Base-by-base conservation (phyloP, 495 filamentous ascomycete species). In the Cetradonia linearis region DNA sequence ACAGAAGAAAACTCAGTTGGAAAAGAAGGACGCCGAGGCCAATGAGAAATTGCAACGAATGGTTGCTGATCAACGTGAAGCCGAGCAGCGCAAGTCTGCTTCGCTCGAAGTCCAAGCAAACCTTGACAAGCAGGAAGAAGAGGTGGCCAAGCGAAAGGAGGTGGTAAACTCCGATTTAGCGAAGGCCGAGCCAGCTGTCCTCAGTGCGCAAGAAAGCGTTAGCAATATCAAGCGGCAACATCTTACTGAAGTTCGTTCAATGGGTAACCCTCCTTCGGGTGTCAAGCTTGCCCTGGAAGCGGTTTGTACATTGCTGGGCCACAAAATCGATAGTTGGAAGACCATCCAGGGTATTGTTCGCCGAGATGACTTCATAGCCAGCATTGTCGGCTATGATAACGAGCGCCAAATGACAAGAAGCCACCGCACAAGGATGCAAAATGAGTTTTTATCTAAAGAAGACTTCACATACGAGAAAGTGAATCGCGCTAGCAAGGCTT, bases 181-280 rank as follows among this genome's bases (percentile, higher is more conserved):
- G 42, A 85, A 78, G 66, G 93, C 93, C 18, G 93, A 97, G 70
- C 93, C 93, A 27, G 93, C 93, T 31, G 94, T 99, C 42, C 71
- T 85, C 52, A 90, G 95, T 70, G 93, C 93, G 23, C 87, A 93
- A 74, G 87, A 88, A 71, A 95, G 90, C 71, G 93, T 99, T 62
- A 91, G 87, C 76, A 96, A 90, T 72, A 99, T 99, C 73, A 99
- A 97, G 77, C 81, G 85, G 67, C 89, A 95, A 65, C 94, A 99
- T 70, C 79, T 99, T 52, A 96, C 89, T 28, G 93, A 99, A 83
- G 93, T 99, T 42, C 84, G 93, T 66, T 95, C 91, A 63, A 96
- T 99, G 94, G 80, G 81, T 47, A 90, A 88, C 58, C 93, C 93
- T 33, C 93, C 93, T 0, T 80, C 83, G 64, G 87, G 89, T 70